A percentile compares a stretch with the other conserved stretches of the same genome.
phyloP scores from a whole-genome alignment of 148 eudicot genomes.

The Nepenthes gracilis region DNA sequence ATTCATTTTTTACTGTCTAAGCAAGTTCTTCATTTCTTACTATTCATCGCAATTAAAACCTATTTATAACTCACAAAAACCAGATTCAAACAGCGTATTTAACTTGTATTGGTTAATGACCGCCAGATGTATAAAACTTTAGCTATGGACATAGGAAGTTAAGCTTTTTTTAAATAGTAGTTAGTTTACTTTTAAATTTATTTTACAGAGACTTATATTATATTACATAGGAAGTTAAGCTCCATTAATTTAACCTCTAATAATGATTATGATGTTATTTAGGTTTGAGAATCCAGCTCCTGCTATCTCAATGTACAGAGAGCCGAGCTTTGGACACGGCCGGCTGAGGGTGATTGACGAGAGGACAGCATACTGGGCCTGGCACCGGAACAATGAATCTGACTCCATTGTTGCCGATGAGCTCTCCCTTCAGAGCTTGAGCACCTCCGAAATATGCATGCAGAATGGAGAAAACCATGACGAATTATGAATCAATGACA shows the following conservation, averaged over 20 bases:
- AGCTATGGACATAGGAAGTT: too few species aligned
- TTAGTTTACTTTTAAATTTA: too few species aligned
- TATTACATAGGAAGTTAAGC: too few species aligned
- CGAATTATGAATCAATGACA: background rate
- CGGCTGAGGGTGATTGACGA: constrained; percentile 47
- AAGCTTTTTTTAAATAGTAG: too few species aligned
- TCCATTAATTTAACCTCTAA: background rate
- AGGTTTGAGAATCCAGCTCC: constrained; percentile 57
- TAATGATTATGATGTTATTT: background rate
- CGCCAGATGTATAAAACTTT: too few species aligned
- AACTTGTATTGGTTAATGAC: too few species aligned
- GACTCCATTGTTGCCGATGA: constrained; percentile 37
- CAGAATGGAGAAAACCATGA: background rate
- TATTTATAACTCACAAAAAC: too few species aligned
- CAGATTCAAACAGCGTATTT: too few species aligned
- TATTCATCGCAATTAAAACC: too few species aligned
- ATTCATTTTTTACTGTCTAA: too few species aligned
- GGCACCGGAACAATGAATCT: constrained; percentile 64
- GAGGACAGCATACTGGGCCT: constrained; percentile 72
- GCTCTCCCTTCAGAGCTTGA: constrained; percentile 39
- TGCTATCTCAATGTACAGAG: constrained; percentile 46
- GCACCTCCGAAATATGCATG: constrained; percentile 29
- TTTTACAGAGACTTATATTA: too few species aligned
- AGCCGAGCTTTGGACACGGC: constrained; percentile 87
- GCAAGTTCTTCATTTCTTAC: too few species aligned